Evolutionary conservation across 2,329 filamentous ascomycete genomes (phyloP).

Genomic region (Colletotrichum tropicale): DNA sequence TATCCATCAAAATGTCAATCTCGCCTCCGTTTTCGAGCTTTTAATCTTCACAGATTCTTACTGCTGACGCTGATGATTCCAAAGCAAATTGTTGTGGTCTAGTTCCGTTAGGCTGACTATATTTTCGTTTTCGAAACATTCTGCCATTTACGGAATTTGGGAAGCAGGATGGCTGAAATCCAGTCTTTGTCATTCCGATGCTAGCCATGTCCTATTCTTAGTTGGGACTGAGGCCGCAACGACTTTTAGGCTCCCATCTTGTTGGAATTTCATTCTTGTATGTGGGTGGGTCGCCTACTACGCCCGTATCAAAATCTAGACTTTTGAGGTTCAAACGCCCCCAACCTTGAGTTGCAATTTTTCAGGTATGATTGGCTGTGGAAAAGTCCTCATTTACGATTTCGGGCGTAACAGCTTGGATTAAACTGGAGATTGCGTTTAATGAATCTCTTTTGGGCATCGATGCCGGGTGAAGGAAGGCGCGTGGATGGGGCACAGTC

Average conservation of each 20-base stretch:
- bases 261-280: neutral
- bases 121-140: neutral
- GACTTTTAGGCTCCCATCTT: neutral
- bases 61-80: neutral
- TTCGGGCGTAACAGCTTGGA: neutral
- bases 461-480: neutral
- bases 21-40: neutral
- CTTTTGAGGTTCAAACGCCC: neutral
- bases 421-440: neutral
- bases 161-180: neutral
- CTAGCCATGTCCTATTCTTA: neutral
- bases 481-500: neutral
- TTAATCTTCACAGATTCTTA: neutral
- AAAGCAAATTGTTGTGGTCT: neutral
- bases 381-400: neutral
- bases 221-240: neutral
- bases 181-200: neutral
- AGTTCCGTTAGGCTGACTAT: neutral
- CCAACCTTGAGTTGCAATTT: neutral
- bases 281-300: neutral
- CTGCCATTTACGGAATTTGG: neutral
- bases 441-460: neutral
- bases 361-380: neutral
- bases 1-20: neutral
- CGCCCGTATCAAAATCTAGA: neutral